phyloP scores from a whole-genome alignment of 2,329 filamentous ascomycete species.

The Apiospora sp. region DNA sequence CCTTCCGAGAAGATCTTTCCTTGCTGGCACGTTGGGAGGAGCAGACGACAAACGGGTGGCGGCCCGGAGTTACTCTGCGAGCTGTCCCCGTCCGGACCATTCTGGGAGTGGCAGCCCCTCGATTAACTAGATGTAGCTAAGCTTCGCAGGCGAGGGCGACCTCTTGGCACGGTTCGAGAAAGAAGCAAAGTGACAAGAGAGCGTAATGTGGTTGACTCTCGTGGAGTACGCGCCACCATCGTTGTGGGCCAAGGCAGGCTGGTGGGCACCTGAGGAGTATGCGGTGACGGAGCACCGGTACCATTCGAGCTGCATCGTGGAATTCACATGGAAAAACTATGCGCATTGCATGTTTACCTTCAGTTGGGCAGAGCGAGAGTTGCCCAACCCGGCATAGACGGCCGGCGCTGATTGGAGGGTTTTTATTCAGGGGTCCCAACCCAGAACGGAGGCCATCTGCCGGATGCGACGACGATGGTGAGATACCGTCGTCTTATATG shows the following conservation, averaged over 20 bases:
- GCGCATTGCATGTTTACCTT: constrained; percentile 11
- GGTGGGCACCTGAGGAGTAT: neutral
- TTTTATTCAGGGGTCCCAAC: constrained; percentile 32
- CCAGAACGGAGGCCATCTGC: constrained; percentile 35
- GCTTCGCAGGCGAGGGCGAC: neutral
- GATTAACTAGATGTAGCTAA: neutral
- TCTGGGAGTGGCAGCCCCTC: neutral
- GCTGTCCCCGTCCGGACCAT: neutral
- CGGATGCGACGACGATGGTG: constrained; percentile 32
- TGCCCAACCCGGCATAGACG: constrained; percentile 28
- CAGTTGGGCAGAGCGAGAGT: constrained; percentile 27
- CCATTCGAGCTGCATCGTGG: neutral
- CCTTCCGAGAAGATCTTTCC: neutral
- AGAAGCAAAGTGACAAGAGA: neutral
- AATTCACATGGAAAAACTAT: neutral
- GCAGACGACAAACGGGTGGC: constrained; percentile 9
- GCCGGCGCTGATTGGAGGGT: constrained; percentile 34
- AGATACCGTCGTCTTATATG: constrained; percentile 20
- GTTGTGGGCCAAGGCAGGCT: neutral
- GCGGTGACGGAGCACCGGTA: constrained; percentile 20
- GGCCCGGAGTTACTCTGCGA: constrained; percentile 5
- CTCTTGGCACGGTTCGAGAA: neutral
- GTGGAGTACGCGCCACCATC: neutral
- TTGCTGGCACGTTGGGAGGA: neutral
- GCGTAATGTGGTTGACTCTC: neutral